A percentile compares a stretch with the other conserved stretches of the same genome.
Conservation (phyloP, 2,329 filamentous ascomycete species). For the Akanthomyces uredinophilus region DNA sequence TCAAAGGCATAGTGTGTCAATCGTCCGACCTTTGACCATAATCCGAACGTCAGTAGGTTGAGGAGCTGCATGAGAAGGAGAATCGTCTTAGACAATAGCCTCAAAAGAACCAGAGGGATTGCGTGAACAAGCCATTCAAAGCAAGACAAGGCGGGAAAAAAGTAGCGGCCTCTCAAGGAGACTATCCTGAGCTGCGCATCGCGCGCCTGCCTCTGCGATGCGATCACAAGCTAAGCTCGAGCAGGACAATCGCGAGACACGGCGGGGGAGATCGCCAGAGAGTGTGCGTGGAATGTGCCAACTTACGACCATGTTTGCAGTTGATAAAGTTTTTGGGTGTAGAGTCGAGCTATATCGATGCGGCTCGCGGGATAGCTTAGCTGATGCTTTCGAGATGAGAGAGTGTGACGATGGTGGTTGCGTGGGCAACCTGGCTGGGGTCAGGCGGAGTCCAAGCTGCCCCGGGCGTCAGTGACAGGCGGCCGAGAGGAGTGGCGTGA, state of each 20-base stretch:
- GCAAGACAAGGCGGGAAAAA: too few relatives aligned
- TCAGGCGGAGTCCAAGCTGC: not conserved
- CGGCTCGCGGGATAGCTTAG: not conserved
- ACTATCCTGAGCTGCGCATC: too few relatives aligned
- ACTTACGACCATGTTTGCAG: constrained; percentile 11
- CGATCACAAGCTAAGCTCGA: not conserved
- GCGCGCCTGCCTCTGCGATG: not conserved
- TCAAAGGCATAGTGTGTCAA: constrained; percentile 95
- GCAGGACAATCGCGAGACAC: not conserved
- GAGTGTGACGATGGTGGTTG: constrained; percentile 13
- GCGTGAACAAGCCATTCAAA: not conserved
- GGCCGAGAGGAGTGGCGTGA: not conserved
- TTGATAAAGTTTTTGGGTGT: not conserved
- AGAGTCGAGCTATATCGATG: not conserved
- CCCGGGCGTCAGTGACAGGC: not conserved
- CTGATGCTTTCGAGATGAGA: not conserved
- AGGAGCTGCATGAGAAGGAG: constrained; percentile 44
- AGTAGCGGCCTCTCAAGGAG: too few relatives aligned
- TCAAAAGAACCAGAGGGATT: not conserved
- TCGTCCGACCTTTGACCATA: constrained; percentile 79
- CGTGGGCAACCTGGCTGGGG: constrained; percentile 14
- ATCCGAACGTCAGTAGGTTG: constrained; percentile 63
- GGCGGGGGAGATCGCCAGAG: not conserved
- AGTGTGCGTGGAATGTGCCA: not conserved
- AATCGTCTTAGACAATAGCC: constrained; percentile 29